Evolutionary conservation across 441 rosid species (phyloP), one percentile per base, ranked within the genome.

Genomic region (Jatropha multifida): DNA sequence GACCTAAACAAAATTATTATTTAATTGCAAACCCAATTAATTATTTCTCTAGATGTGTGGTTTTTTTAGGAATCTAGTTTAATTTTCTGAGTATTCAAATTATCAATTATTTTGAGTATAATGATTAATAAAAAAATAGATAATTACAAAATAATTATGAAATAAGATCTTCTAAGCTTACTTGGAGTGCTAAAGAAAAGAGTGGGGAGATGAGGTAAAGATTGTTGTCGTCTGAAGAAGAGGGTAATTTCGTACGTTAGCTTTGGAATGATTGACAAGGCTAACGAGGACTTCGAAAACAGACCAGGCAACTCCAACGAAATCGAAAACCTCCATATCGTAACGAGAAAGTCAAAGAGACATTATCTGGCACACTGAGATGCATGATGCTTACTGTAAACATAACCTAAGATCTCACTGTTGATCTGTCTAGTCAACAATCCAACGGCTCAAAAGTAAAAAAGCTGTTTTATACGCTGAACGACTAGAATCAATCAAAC

Each of bases 351-450:
- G 68, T 49, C 52, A 68, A 71, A 68, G 76, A 72, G 78, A 72
- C 74, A 77, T 67, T 6, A 80, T 78, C 76, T 64, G 76, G 69
- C 63, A 70, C 80, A 2, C 69, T 52, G 78, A 77, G 32, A n/a
- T 52, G 10, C 81, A 79, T 23, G 42, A 42, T 38, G 51, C 74
- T 73, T 58, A 40, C 71, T 10, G 69, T 46, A 4, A 15, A 63
- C 69, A 27, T 5, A 38, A 15, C 49, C 55, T 64, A 58, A 3
- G 23, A 77, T 64, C 32, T 32, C 69, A 10, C 38, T 9, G 49
- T 2, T 38, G 32, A 7, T 64, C 74, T 49, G 44, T 48, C 32
- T n/a, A 56, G 74, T 74, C 78, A 69, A 63, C 71, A 59, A 71
- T 73, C 80, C 8, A 27, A 76, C 74, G 65, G 77, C 63, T 48